Conservation (phyloP, 192 early-diverging fungal genomes). For the Gonapodya prolifera region DNA sequence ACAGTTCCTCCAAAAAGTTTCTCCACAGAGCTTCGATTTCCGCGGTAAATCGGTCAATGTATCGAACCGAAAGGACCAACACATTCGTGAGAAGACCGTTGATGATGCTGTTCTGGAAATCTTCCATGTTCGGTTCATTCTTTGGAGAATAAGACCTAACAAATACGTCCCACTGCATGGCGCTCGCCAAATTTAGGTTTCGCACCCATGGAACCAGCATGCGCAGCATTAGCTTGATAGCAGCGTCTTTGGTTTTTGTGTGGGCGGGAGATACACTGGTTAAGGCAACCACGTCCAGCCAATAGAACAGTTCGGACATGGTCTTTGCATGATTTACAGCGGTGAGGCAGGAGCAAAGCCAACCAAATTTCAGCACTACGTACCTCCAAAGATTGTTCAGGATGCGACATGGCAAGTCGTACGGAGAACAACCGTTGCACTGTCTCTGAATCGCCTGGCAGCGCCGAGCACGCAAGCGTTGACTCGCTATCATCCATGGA, state of each 20-base stretch:
- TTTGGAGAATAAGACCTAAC: background rate
- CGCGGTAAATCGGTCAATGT: background rate
- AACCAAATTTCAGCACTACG: too few species aligned
- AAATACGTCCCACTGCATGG: background rate
- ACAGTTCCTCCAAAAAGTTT: background rate
- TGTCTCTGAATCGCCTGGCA: slow-evolving; percentile 48
- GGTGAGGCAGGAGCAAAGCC: too few species aligned
- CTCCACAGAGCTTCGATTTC: background rate
- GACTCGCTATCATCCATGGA: slow-evolving; percentile 47
- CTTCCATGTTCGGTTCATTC: background rate
- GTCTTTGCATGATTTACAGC: slow-evolving; percentile 31
- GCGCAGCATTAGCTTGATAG: slow-evolving; percentile 51
- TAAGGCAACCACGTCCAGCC: slow-evolving; percentile 45
- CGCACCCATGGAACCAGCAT: slow-evolving; percentile 73
- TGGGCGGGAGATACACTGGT: background rate
- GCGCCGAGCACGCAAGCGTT: slow-evolving; percentile 45
- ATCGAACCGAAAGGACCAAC: background rate
- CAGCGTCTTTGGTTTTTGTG: background rate
- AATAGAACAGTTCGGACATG: slow-evolving; percentile 60
- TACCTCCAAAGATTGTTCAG: slow-evolving; percentile 49
- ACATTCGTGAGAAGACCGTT: background rate
- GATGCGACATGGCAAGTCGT: slow-evolving; percentile 46
- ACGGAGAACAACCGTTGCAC: slow-evolving; percentile 58
- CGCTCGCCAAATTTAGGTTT: slow-evolving; percentile 38
- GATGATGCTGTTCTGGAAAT: background rate